Evolutionary conservation across 2,329 filamentous ascomycete genomes (phyloP).

Genomic region (Cladosporium sp.): DNA sequence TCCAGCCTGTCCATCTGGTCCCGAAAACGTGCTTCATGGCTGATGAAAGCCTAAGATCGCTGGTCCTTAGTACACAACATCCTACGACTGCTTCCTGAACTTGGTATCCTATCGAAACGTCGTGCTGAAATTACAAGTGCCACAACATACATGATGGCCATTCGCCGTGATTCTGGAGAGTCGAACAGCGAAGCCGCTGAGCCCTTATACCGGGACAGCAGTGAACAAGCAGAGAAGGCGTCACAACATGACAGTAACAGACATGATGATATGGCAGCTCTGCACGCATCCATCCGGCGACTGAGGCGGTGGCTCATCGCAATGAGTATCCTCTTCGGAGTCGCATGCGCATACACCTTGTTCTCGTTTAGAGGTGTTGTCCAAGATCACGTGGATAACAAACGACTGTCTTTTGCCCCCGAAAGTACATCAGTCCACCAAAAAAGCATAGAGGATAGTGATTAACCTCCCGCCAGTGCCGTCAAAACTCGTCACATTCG

Average conservation of each 20-base stretch:
- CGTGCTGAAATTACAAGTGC: no score
- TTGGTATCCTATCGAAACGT: no score
- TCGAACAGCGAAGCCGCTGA: slow-evolving; percentile 1
- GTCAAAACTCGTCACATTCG: slow-evolving; percentile 21
- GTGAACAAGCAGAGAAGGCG: slow-evolving; percentile 3
- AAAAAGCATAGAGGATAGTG: neutral
- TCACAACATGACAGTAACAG: neutral
- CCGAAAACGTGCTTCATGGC: no score
- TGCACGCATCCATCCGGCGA: slow-evolving; percentile 2
- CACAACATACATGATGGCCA: neutral
- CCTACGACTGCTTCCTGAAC: neutral
- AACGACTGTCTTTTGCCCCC: neutral
- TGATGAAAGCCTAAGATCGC: no score
- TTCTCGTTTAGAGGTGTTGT: slow-evolving; percentile 6
- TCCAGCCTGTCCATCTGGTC: no score
- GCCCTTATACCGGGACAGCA: slow-evolving; percentile 9
- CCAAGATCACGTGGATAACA: neutral
- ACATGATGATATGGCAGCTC: neutral
- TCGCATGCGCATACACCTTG: neutral
- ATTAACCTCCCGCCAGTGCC: slow-evolving; percentile 15
- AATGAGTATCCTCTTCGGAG: slow-evolving; percentile 2
- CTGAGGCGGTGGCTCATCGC: slow-evolving; percentile 8
- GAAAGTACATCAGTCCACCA: neutral
- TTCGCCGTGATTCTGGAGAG: neutral
- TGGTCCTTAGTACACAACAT: no score